Evolutionary conservation across 116 monocot genomes (phyloP).

Genomic region (Dioscorea cayenensis): DNA sequence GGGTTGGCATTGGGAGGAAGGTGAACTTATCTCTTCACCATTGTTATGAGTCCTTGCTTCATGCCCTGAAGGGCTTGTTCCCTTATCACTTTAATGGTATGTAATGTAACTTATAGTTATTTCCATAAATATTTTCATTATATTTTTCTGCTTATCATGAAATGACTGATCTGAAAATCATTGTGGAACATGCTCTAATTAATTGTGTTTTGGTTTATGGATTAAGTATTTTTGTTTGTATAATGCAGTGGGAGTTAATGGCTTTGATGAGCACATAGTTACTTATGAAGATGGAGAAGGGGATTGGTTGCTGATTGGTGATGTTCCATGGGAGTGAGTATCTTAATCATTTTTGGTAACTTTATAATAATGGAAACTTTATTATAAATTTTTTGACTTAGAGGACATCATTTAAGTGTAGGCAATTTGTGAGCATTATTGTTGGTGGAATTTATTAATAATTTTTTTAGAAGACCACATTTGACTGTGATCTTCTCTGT

Average conservation of each 20-base stretch:
- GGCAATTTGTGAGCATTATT: too few relatives aligned
- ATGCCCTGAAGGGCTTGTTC: slow-evolving; percentile 26
- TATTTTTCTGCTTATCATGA: too few relatives aligned
- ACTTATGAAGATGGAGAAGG: slow-evolving; percentile 43
- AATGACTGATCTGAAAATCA: not conserved
- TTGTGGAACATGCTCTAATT: not conserved
- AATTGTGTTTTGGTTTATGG: not conserved
- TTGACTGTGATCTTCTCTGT: too few relatives aligned
- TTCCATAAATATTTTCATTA: too few relatives aligned
- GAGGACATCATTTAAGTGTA: too few relatives aligned
- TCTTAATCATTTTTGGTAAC: not conserved
- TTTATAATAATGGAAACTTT: not conserved
- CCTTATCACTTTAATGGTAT: slow-evolving; percentile 8
- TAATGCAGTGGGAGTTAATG: not conserved
- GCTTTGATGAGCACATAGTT: slow-evolving; percentile 2
- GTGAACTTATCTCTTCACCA: slow-evolving; percentile 39
- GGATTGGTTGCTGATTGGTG: slow-evolving; percentile 53
- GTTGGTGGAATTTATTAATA: too few relatives aligned
- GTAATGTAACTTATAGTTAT: not conserved
- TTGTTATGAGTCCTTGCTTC: slow-evolving; percentile 35
- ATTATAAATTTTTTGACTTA: too few relatives aligned
- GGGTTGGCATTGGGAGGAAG: slow-evolving; percentile 49
- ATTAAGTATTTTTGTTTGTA: not conserved
- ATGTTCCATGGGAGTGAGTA: slow-evolving; percentile 54
- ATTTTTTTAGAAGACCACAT: too few relatives aligned